Percentiles rank a stretch among this genome's conserved stretches.
These are phyloP conservation scores for Filosporella fistucella DNA, from an alignment of 495 filamentous ascomycete species.

Conservation along the genomic window DNA sequence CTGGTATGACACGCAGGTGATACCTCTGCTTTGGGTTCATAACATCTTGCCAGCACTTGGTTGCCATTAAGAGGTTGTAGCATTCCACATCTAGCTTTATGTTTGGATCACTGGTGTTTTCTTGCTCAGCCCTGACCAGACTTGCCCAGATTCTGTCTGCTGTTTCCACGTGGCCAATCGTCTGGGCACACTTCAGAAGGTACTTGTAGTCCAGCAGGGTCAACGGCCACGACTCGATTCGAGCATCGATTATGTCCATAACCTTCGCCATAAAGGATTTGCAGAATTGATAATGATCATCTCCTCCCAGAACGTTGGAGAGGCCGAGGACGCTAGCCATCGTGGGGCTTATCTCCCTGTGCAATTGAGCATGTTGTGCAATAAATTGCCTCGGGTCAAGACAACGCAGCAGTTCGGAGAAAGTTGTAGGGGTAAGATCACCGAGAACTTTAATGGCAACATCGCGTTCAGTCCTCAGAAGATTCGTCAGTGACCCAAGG, in stretches of 20 bases:
- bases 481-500: conserved; percentile 1
- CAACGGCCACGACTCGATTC: conserved; percentile 27
- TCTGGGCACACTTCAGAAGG: conserved; percentile 49
- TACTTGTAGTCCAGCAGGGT: conserved; percentile 48
- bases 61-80: conserved; percentile 55
- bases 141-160: conserved; percentile 48
- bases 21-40: conserved; percentile 30
- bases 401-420: conserved; percentile 41
- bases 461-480: too few species aligned
- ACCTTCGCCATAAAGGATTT: conserved; percentile 33
- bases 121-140: conserved; percentile 18
- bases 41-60: conserved; percentile 37
- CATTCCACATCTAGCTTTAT: conserved; percentile 36
- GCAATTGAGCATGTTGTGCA: conserved; percentile 8
- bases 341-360: conserved; percentile 24
- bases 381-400: conserved; percentile 39
- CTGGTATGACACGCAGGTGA: conserved; percentile 36
- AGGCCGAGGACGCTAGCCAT: conserved; percentile 17
- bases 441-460: conserved; percentile 11
- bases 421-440: conserved; percentile 31
- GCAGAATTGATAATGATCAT: conserved; percentile 25
- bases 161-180: conserved; percentile 37
- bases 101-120: not conserved
- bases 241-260: conserved; percentile 30
- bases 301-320: conserved; percentile 23